Evolutionary conservation across 495 filamentous ascomycete genomes (phyloP), one percentile per base, ranked within the genome.

Genomic region (Elasticomyces elasticus): DNA sequence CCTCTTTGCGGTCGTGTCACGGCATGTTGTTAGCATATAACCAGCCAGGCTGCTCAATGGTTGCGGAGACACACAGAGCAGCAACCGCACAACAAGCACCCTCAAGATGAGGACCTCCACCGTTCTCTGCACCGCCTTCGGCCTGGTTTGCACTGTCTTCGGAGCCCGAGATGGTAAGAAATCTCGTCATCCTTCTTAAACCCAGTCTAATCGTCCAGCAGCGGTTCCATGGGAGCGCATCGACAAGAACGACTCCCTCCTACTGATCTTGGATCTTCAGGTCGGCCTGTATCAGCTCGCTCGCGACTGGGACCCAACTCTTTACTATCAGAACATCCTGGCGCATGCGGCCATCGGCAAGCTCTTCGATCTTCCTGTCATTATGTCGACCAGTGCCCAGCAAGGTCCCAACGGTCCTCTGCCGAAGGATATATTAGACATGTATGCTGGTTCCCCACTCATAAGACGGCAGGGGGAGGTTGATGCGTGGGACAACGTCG

Each of bases 401-500:
- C 13, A 25, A 17, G 58, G 58, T 38, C 81, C 82, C 41, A 89
- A 90, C 64, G 86, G 86, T 10, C 76, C 72, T 1, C 67, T 89
- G 24, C 81, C 84, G 7, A 78, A 83, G 62, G 85, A 87, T 63
- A 85, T 90, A 52, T 57, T 74, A 2, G 72, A 79, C 3, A 76
- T 84, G 79, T 81, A 84, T 62, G 85, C 85, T 25, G 72, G 77
- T 27, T 78, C 83, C 10, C 77, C 83, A 1, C 67, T 86, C 17
- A 78, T 90, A 64, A 73, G 71, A 54, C 80, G 86, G 31, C 73
- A 84, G 50, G 86, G 86, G 30, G 85, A 89, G 61, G 85, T 89
- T 58, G 75, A 89, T 58, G 86, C 86, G 3, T 89, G 85, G 85
- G 86, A 90, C 64, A 87, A 87, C 60, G 47, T 72, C 2, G 80